Evolutionary conservation across 331 rosid genomes (phyloP).

Genomic region (Dryas integrifolia): DNA sequence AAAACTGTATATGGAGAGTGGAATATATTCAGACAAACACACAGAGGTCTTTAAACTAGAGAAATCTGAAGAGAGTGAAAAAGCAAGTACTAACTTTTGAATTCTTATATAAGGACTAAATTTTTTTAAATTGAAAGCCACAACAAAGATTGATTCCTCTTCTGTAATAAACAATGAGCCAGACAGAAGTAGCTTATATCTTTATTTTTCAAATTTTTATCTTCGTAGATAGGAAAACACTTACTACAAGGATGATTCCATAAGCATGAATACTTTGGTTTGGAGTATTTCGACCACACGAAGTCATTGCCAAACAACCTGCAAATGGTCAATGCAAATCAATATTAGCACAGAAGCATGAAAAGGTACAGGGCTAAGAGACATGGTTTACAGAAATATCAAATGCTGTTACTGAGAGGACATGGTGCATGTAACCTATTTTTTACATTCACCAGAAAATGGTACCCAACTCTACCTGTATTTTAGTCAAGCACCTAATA

Average conservation of each 20-base stretch:
- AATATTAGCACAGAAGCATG: constrained; percentile 3
- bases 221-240: constrained; percentile 28
- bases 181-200: background rate
- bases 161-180: constrained; percentile 13
- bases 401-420: background rate
- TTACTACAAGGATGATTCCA: constrained; percentile 63
- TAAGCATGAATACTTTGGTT: constrained; percentile 69
- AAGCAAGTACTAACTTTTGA: background rate
- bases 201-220: constrained; percentile 11
- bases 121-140: constrained; percentile 7
- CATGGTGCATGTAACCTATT: background rate
- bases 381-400: background rate
- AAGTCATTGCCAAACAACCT: constrained; percentile 66
- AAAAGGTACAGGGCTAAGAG: background rate
- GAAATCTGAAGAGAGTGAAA: background rate
- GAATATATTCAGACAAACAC: background rate
- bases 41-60: background rate
- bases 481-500: constrained; percentile 2
- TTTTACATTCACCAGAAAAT: background rate
- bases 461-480: background rate
- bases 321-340: constrained; percentile 38
- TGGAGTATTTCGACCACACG: constrained; percentile 54
- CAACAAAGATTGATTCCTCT: background rate
- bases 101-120: background rate
- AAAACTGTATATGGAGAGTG: background rate